Base-by-base conservation (phyloP, 2,329 filamentous ascomycete genomes). In the Endocalyx cinctus region DNA sequence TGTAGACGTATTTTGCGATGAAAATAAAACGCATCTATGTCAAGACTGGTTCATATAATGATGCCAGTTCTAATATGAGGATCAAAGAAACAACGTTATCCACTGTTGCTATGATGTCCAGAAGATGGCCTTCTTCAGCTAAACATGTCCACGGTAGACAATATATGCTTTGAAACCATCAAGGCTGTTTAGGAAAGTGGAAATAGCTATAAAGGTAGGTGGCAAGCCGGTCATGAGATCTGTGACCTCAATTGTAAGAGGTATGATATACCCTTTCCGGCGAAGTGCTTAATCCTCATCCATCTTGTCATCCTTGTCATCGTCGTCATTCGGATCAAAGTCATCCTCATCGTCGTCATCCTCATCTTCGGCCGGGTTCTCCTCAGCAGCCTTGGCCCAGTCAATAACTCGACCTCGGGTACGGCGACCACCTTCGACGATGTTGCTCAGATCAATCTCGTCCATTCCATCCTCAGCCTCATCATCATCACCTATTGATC, bases 401-500 rank as follows among this genome's bases (percentile, higher is more conserved):
- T 97, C 87, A 59, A 97, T 96, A 55, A 81, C 75, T 63, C 87
- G 86, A 57, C 89, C 89, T 55, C 90, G 90, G 44, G 90, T 97
- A 63, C 92, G 90, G 52, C 82, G 78, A 43, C 82, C 82, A 45
- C 72, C 75, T 38, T 67, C 60, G 57, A 97, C 80, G 60, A 97
- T 94, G 74, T 97, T 97, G 60, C 77, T 77, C 37, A 77, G 70
- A 58, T 94, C 87, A 60, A 98, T 96, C 66, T 90, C 89, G 59
- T 94, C 86, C 72, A 95, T 77, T 62, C 85, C 84, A 54, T 87
- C 74, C 39, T 85, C 82, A 35, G 88, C 87, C 27, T 84, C 83
- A 33, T 86, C 51, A 10, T 46, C 84, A 49, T 83, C 82, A n/a
- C n/a, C 20, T 17, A 10, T 26, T 8, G 10, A 19, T 7, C 14